Base-by-base conservation (phyloP, 352 stramenopile species). In the Pythium aristosporum region DNA sequence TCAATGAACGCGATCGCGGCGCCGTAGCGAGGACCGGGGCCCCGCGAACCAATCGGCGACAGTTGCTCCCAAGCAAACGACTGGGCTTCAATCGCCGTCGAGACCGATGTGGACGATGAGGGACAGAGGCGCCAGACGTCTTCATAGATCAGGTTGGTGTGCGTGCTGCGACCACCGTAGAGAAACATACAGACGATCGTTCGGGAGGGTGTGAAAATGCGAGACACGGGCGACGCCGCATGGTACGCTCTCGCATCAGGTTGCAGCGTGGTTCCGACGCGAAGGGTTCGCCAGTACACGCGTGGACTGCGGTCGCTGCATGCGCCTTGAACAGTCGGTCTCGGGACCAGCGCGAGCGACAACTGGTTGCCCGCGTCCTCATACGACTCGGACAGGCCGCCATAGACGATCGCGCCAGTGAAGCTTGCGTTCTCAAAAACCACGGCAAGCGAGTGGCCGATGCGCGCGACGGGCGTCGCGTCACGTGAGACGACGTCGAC, bases 101-200 rank as follows among this genome's bases (percentile, higher is more conserved):
- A 30, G 12, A 15, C 32, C 12, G 32, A 50, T 59, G 49, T 0
- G 74, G 11, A 44, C 2, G 55, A 18, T 0, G 67, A 32, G 5
- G 82, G 82, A 47, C 79, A 92, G 28, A 92, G 63, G 0, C 77
- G 70, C 83, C 83, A 90, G n/a, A 92, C 62, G n/a, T 92, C 79
- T 48, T 78, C 71, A 47, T 87, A 88, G 64, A 92, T 85, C n/a
- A 67, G 49, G 18, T 70, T 77, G 20, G 74, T 68, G 41, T 68
- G 49, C 36, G 67, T 55, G 56, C 57, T 85, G n/a, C 82, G 82
- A 9, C 83, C 83, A 9, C 83, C 83, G 15, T 80, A 85, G 16
- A 92, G 51, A 12, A 92, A 25, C 39, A 90, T 23, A 55, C 83
- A 90, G 16, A 61, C 65, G 37, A 66, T 69, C 21, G 69, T 67